Evolutionary conservation across 1,284 basidiomycete genomes (phyloP).

Genomic region (Exobasidium cylindrosporum): DNA sequence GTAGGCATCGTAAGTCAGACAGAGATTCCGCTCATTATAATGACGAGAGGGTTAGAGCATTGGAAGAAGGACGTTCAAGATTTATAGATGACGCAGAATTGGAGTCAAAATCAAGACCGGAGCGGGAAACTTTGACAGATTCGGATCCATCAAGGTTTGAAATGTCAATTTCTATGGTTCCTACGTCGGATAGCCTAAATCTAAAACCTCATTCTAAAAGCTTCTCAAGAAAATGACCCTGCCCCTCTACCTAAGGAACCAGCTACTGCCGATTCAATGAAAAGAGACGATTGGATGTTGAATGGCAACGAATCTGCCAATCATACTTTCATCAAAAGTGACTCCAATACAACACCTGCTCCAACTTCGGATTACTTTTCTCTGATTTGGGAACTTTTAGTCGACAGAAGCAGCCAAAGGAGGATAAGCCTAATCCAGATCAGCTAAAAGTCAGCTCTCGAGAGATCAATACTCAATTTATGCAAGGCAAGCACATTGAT

Average conservation of each 20-base stretch:
- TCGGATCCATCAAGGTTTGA: too few relatives aligned
- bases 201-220: slow-evolving; percentile 63
- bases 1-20: not conserved
- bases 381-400: slow-evolving; percentile 70
- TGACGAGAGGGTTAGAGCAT: too few relatives aligned
- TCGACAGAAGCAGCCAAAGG: slow-evolving; percentile 60
- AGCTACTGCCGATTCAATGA: slow-evolving; percentile 60
- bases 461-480: slow-evolving; percentile 78
- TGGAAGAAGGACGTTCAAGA: too few relatives aligned
- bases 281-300: slow-evolving; percentile 90
- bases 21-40: too few relatives aligned
- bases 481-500: slow-evolving; percentile 64
- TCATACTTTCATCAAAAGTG: slow-evolving; percentile 55
- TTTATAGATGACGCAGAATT: too few relatives aligned
- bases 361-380: slow-evolving; percentile 54
- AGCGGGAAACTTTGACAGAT: too few relatives aligned
- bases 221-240: too few relatives aligned
- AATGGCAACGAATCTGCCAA: slow-evolving; percentile 58
- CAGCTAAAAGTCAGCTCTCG: slow-evolving; percentile 63
- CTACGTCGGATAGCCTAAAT: slow-evolving; percentile 71
- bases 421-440: slow-evolving; percentile 69
- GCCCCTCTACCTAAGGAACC: slow-evolving; percentile 59
- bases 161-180: too few relatives aligned
- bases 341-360: slow-evolving; percentile 60
- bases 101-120: too few relatives aligned